Conservation (phyloP, 495 filamentous ascomycete genomes). For the Lindgomyces ingoldianus region DNA sequence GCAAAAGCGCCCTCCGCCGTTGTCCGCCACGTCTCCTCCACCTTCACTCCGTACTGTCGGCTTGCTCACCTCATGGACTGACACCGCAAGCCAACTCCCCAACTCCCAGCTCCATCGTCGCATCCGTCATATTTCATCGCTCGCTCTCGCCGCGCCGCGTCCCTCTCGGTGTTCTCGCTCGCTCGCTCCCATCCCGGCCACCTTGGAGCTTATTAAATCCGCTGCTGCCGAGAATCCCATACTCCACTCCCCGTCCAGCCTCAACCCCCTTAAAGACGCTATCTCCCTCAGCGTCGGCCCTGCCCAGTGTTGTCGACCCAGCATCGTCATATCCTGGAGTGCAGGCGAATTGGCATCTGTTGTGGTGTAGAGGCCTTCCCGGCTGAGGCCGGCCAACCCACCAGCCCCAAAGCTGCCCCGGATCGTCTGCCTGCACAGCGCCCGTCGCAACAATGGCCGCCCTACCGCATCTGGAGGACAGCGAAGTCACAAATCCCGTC, state of each 20-base stretch:
- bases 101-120: not conserved
- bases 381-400: slow-evolving; percentile 33
- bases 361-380: slow-evolving; percentile 32
- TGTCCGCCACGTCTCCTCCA: not conserved
- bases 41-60: too few species aligned
- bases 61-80: not conserved
- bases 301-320: not conserved
- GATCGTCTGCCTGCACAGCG: slow-evolving; percentile 3
- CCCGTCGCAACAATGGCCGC: slow-evolving; percentile 32
- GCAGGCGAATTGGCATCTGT: slow-evolving; percentile 30
- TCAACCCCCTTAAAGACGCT: slow-evolving; percentile 6
- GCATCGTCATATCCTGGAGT: slow-evolving; percentile 5
- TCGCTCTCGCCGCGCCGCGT: not conserved
- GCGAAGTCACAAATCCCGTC: slow-evolving; percentile 52
- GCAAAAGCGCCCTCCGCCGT: not conserved
- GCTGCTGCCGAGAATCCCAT: not conserved
- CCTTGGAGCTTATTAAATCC: not conserved
- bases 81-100: too few species aligned
- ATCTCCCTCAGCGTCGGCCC: not conserved
- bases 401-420: slow-evolving; percentile 17
- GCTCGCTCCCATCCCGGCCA: not conserved
- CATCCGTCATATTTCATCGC: not conserved
- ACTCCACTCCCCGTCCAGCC: slow-evolving; percentile 5
- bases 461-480: slow-evolving; percentile 35
- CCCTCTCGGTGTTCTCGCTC: too few species aligned